Base-by-base conservation (phyloP, 441 rosid species). In the Populus trichocarpa region DNA sequence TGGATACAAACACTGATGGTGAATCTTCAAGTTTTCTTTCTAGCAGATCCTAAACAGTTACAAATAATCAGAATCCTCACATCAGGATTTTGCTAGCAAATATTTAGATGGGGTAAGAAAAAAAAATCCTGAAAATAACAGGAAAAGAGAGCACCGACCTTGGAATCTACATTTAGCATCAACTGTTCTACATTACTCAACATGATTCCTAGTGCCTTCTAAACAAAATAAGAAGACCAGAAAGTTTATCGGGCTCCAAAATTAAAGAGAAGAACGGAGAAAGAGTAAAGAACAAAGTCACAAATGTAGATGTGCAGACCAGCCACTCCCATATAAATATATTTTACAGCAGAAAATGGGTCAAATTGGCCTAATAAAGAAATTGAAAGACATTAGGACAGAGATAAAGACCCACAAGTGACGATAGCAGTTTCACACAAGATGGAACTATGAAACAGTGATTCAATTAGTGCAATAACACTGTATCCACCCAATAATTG, bases 311-410 rank as follows among this genome's bases (percentile, higher is more conserved):
- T 67, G 64, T 30, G 72, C 73, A 67, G 73, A 69, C 79, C 61
- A 73, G 81, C 35, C 46, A 46, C 25, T 38, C 20, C 68, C 3
- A 20, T 42, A 67, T 46, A 23, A 74, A 20, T 69, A 69, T 73
- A 30, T 50, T 42, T 10, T 66, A 38, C 30, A 32, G 42, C 23
- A 22, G 73, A 76, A 71, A 61, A 67, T 57, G 68, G 57, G 74
- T 33, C n/a, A 69, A 80, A 75, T 50, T 69, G 36, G 20, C 23
- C 12, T 61, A 71, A 53, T 77, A 81, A 77, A 68, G 40, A 86
- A 67, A 73, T 61, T 33, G 26, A 69, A 83, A 78, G 82, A 71
- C n/a, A 65, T 57, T 32, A 66, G 8, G 89, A 85, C 88, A 87
- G 38, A 79, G 74, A 76, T 76, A 50, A 66, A 64, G 71, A 74